Evolutionary conservation across 192 early-diverging fungal genomes (phyloP).

Genomic region (Linderina pennispora): DNA sequence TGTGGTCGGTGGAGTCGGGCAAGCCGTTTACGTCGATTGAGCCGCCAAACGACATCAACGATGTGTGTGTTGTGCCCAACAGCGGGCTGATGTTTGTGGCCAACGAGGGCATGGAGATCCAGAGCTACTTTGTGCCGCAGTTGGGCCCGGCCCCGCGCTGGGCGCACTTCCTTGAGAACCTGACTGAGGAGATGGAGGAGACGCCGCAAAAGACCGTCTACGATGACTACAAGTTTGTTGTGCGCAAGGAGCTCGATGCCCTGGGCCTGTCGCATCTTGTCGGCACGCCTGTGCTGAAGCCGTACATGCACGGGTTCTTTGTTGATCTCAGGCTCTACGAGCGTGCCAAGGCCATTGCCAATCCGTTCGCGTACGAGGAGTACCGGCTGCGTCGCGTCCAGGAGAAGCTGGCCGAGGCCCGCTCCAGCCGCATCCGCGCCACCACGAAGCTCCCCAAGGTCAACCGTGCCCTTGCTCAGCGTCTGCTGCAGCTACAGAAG

Average conservation of each 20-base stretch:
- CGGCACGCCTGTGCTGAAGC: slow-evolving; percentile 86
- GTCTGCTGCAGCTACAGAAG: slow-evolving; percentile 51
- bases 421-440: slow-evolving; percentile 81
- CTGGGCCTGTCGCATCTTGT: slow-evolving; percentile 89
- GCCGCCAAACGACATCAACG: slow-evolving; percentile 88
- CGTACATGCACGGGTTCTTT: slow-evolving; percentile 99
- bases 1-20: slow-evolving; percentile 86
- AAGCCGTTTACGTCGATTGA: slow-evolving; percentile 88
- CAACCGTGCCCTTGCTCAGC: slow-evolving; percentile 79
- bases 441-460: slow-evolving; percentile 86
- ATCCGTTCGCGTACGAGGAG: slow-evolving; percentile 95
- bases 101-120: slow-evolving; percentile 90
- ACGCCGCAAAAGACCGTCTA: slow-evolving; percentile 79
- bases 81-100: slow-evolving; percentile 87
- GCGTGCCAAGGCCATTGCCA: slow-evolving; percentile 90
- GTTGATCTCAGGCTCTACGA: slow-evolving; percentile 93
- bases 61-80: slow-evolving; percentile 74
- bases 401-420: slow-evolving; percentile 78
- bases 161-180: slow-evolving; percentile 92
- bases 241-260: slow-evolving; percentile 75
- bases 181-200: slow-evolving; percentile 92
- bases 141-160: slow-evolving; percentile 90
- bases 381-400: slow-evolving; percentile 73
- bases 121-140: slow-evolving; percentile 86
- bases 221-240: slow-evolving; percentile 98